Conservation (phyloP, 1,284 basidiomycete species). For the Tilletia caries region DNA sequence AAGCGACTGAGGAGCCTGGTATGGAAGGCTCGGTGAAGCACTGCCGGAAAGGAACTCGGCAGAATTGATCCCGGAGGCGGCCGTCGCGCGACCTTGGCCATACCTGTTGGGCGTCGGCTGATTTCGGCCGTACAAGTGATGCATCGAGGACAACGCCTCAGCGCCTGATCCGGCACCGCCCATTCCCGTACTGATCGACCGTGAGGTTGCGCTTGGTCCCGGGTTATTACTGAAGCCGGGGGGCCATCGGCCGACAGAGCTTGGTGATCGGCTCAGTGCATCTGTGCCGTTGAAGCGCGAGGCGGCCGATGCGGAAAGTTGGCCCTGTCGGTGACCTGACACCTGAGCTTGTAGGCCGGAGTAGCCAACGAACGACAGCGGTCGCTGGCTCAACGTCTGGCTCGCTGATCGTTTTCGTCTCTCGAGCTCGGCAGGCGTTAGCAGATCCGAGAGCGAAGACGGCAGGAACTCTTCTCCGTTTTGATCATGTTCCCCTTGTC, state of each 20-base stretch:
- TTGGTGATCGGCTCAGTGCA: not conserved
- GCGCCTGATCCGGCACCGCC: not conserved
- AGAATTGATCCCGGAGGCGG: not conserved
- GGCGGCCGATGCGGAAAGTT: not conserved
- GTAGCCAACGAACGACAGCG: conserved; percentile 27
- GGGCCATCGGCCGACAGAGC: conserved; percentile 7
- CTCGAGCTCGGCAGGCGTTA: conserved; percentile 51
- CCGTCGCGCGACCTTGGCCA: not conserved
- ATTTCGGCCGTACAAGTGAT: not conserved
- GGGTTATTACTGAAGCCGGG: not conserved
- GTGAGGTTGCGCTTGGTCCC: not conserved
- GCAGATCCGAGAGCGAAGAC: conserved; percentile 47
- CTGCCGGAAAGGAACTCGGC: not conserved
- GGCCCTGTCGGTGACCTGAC: conserved; percentile 1
- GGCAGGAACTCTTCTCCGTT: conserved; percentile 59
- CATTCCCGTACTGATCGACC: not conserved
- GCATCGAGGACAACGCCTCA: not conserved
- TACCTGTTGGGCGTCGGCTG: not conserved
- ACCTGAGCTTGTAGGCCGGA: conserved; percentile 20
- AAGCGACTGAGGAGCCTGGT: not conserved
- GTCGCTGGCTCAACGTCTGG: conserved; percentile 15
- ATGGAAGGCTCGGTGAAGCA: not conserved
- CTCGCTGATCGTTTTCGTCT: conserved; percentile 32
- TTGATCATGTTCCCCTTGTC: conserved; percentile 19
- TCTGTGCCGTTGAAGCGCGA: conserved; percentile 16